Base-by-base conservation (phyloP, 2,329 filamentous ascomycete species). In the Colletotrichum cordylinicola region DNA sequence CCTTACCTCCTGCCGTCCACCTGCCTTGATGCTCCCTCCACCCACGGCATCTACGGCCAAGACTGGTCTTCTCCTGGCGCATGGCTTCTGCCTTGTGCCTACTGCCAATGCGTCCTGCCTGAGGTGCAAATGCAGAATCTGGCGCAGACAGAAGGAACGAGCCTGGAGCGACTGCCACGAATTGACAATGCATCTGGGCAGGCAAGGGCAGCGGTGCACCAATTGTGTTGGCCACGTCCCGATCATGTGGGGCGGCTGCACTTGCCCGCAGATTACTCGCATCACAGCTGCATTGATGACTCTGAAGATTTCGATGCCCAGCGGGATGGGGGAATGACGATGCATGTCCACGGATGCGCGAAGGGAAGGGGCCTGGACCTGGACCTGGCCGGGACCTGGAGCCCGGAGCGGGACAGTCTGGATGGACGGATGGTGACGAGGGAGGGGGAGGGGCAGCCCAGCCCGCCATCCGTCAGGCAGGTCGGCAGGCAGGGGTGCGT, bases 221-320 rank as follows among this genome's bases (percentile, higher is more conserved):
- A 35, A 65, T 65, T 21, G 43, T 48, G 43, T 21, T 74, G 71
- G 66, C 43, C 18, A 52, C 27, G 21, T 15, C 15, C 12, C 29
- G 10, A 29, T 9, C 4, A 18, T 33, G 48, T 60, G 67, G 72
- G 56, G 67, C 48, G 21, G 12, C 67, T 74, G 72, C 67, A 29
- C 70, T 35, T 60, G 72, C 67, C 72, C 48, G 65, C 33, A 37
- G 60, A 74, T 61, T 66, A 65, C 66, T 73, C 56, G 71, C 71
- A 70, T 73, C 24, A 58, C 55, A 48, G 70, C 21, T 64, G 70
- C 71, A 71, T 61, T 60, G 24, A 52, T 55, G 52, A 60, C 33
- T 48, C 5, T 43, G 48, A 35, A 71, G 67, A 74, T 60, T 62
- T 48, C 58, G 18, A 31, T 55, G 24, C 13, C 35, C 37, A 55